A percentile compares a stretch with the other conserved stretches of the same genome.
These are phyloP conservation scores for Pseudisothecium myosuroides DNA, from an alignment of 225 moss, liverwort and hornwort genomes.

Conservation along the genomic window DNA sequence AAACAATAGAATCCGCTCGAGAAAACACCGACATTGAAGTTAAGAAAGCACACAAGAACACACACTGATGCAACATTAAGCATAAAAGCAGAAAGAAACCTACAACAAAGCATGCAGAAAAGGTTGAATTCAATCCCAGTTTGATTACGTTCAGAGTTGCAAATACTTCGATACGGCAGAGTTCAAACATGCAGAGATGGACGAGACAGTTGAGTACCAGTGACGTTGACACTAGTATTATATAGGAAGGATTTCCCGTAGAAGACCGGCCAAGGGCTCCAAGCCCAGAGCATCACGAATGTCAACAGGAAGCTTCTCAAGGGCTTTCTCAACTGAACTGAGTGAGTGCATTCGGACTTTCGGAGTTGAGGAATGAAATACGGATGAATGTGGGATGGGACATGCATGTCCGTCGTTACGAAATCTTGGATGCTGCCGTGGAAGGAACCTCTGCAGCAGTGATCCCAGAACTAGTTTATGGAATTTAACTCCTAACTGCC, in stretches of 20 bases:
- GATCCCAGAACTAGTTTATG: too few relatives aligned
- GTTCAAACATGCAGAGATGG: neutral
- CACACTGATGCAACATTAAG: neutral
- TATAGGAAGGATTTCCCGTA: neutral
- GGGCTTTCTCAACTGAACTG: neutral
- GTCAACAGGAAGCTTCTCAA: neutral
- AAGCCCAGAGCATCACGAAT: too few relatives aligned
- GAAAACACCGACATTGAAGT: neutral
- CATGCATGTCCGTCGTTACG: too few relatives aligned
- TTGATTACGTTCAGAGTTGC: neutral
- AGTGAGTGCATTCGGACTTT: too few relatives aligned
- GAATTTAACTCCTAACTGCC: too few relatives aligned
- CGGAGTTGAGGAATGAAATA: neutral
- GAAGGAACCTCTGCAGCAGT: neutral
- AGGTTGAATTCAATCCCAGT: neutral
- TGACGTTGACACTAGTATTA: neutral
- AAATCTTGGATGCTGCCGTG: neutral
- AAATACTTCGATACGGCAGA: neutral
- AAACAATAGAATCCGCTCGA: neutral
- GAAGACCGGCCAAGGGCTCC: neutral
- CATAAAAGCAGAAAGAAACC: neutral
- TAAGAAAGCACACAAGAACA: neutral
- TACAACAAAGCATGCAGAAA: neutral
- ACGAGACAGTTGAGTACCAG: too few relatives aligned
- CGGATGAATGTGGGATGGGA: neutral